phyloP scores from a whole-genome alignment of 495 filamentous ascomycete genomes.

The Lasiosphaeria ovina region DNA sequence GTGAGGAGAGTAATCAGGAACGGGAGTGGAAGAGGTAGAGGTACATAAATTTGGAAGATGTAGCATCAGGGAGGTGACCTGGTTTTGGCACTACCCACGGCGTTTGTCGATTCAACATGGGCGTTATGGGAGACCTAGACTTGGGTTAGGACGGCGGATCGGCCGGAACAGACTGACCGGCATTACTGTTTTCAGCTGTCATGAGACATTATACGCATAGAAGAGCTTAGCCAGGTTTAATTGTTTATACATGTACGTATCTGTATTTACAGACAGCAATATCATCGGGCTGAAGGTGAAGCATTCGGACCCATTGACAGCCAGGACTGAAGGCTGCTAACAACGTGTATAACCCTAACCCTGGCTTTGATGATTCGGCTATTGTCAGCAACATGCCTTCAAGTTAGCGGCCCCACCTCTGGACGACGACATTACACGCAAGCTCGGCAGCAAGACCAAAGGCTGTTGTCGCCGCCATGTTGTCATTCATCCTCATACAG shows the following conservation, averaged over 20 bases:
- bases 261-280: too few relatives aligned
- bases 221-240: too few relatives aligned
- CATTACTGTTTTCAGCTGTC: too few relatives aligned
- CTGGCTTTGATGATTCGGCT: neutral
- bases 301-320: too few relatives aligned
- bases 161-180: too few relatives aligned
- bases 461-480: constrained; percentile 40
- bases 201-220: too few relatives aligned
- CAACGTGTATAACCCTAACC: neutral
- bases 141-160: neutral
- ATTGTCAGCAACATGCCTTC: neutral
- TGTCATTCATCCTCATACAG: constrained; percentile 95
- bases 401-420: neutral
- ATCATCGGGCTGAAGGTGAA: too few relatives aligned
- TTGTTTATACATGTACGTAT: too few relatives aligned
- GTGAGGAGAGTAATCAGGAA: too few relatives aligned
- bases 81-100: neutral
- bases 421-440: neutral
- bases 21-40: too few relatives aligned
- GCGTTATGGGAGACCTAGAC: neutral
- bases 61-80: neutral
- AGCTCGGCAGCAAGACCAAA: neutral
- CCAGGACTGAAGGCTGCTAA: neutral
- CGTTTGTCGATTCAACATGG: neutral
- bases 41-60: neutral